Evolutionary conservation across 345 rosid species (phyloP).

Genomic region (Eucalyptus cloeziana): DNA sequence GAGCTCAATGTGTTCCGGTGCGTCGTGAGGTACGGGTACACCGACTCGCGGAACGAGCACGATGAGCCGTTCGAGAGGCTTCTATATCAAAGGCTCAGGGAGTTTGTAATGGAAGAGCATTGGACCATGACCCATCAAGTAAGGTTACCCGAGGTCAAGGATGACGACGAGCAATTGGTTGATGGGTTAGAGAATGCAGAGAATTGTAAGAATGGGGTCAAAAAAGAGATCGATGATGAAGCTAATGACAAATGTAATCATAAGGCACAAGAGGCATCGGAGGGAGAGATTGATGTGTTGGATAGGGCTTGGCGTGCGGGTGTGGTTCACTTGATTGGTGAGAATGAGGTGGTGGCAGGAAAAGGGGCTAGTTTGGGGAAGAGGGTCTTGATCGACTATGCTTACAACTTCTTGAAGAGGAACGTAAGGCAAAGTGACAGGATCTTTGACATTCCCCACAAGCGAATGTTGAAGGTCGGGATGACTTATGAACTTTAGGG

Average conservation of each 20-base stretch:
- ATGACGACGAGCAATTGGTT: not conserved
- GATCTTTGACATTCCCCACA: conserved; percentile 32
- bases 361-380: conserved; percentile 14
- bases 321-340: conserved; percentile 31
- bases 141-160: not conserved
- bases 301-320: conserved; percentile 22
- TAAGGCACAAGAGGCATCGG: not conserved
- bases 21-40: conserved; percentile 18
- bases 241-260: not conserved
- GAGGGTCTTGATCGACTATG: conserved; percentile 21
- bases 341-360: conserved; percentile 18
- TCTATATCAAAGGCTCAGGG: conserved; percentile 11
- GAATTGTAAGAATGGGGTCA: not conserved
- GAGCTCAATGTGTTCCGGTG: conserved; percentile 9
- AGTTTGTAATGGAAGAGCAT: conserved; percentile 15
- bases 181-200: not conserved
- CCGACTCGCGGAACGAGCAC: not conserved
- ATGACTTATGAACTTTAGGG: conserved; percentile 39
- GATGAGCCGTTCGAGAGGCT: conserved; percentile 2
- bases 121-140: not conserved
- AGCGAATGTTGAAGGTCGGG: conserved; percentile 42
- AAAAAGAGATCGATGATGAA: not conserved
- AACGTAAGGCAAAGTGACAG: conserved; percentile 21
- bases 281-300: conserved; percentile 9
- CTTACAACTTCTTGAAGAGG: conserved; percentile 27